Evolutionary conservation across 2,329 filamentous ascomycete genomes (phyloP), one percentile per base, ranked within the genome.

Genomic region (Penicillium expansum): DNA sequence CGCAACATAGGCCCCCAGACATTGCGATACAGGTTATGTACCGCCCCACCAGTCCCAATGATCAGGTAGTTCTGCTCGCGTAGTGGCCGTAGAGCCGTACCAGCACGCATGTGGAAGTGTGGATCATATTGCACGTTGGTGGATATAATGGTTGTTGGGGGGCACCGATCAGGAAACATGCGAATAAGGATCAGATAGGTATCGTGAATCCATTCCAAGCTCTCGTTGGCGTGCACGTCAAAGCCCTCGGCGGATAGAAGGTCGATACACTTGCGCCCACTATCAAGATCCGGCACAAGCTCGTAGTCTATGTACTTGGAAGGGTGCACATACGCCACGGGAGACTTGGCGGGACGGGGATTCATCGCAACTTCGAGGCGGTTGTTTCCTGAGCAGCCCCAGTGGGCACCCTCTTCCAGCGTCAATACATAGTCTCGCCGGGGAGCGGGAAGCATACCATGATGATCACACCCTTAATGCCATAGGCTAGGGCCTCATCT

Each of bases 121-220:
- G 83, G 81, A 59, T 84, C 81, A 65, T 81, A 85, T 9, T 80
- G 73, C 1, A 79, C 77, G 58, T 84, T 84, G 74, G 81, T 79
- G 37, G 76, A 80, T 55, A 84, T 72, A 52, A 88, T 77, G 3
- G 84, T 87, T 0, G 86, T 88, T 0, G 86, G 87, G 1, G 87
- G 87, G 64, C 84, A 87, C n/a, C 75, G 77, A 2, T 67, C 61
- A 0, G 86, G 86, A 61, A 89, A 89, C 86, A 90, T 89, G 52
- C 85, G 79, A 67, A 89, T 86, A 9, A 89, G 75, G 55, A 89
- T 82, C 3, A 89, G 79, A 66, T 85, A 89, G 0, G 84, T 87
- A 70, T 90, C 87, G 75, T 90, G 86, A 67, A 89, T 89, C 86
- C 86, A 89, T 66, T 89, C 83, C 61, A 89, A 89, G 0, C 67